Conservation (phyloP, 495 filamentous ascomycete species). For the Cenococcum geophilum region DNA sequence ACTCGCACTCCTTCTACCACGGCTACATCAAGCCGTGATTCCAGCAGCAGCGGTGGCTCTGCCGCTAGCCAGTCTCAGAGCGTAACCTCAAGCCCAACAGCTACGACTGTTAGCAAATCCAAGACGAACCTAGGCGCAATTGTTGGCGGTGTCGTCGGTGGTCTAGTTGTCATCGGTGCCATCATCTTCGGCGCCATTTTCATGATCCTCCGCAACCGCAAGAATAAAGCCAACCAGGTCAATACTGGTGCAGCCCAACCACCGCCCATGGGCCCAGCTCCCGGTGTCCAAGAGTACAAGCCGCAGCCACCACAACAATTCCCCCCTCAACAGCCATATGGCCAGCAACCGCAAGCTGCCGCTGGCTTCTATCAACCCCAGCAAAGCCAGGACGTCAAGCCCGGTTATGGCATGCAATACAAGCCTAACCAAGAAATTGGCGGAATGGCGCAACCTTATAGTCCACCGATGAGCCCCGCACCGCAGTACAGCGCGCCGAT, state of each 20-base stretch:
- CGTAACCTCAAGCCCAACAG: background rate
- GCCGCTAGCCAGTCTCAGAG: background rate
- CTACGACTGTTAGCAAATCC: slow-evolving; percentile 10
- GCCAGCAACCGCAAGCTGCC: background rate
- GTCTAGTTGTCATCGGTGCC: slow-evolving; percentile 20
- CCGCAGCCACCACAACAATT: slow-evolving; percentile 8
- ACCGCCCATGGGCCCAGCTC: slow-evolving; percentile 11
- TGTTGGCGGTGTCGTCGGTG: slow-evolving; percentile 26
- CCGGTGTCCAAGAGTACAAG: slow-evolving; percentile 28
- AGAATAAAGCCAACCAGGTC: slow-evolving; percentile 6
- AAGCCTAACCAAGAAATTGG: slow-evolving; percentile 13
- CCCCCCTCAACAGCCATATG: slow-evolving; percentile 10
- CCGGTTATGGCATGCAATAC: slow-evolving; percentile 1
- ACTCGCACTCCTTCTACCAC: background rate
- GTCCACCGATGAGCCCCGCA: slow-evolving; percentile 15
- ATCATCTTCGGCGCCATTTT: slow-evolving; percentile 18
- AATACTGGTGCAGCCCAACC: background rate
- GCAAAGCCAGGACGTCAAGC: slow-evolving; percentile 5
- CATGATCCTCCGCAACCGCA: slow-evolving; percentile 19
- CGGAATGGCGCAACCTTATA: slow-evolving; percentile 7
- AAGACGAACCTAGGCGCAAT: slow-evolving; percentile 21
- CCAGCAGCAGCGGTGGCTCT: background rate
- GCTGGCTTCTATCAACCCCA: slow-evolving; percentile 13
- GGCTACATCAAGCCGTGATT: background rate
- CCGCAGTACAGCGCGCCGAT: slow-evolving; percentile 17